phyloP scores from a whole-genome alignment of 1,284 basidiomycete species.

The Rhodofomes roseus region DNA sequence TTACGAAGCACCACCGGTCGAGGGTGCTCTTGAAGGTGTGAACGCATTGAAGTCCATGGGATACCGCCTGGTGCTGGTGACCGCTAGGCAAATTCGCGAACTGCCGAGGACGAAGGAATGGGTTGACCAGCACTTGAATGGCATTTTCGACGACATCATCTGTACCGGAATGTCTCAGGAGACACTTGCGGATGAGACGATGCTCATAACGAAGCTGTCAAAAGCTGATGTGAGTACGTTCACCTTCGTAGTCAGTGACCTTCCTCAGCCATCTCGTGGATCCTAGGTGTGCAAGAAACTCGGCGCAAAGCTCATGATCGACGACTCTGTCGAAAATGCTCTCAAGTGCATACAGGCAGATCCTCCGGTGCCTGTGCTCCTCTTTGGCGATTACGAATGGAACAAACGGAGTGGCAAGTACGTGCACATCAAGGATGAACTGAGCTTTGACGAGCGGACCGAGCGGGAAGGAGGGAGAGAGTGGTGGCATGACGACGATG shows the following conservation, averaged over 20 bases:
- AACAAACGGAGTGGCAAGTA: constrained; percentile 51
- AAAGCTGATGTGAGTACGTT: constrained; percentile 58
- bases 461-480: constrained; percentile 43
- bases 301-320: constrained; percentile 63
- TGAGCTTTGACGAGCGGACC: constrained; percentile 56
- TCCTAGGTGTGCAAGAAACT: constrained; percentile 60
- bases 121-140: constrained; percentile 65
- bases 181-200: constrained; percentile 40
- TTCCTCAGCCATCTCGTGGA: background rate
- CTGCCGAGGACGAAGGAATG: constrained; percentile 64
- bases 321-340: constrained; percentile 80
- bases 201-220: constrained; percentile 55
- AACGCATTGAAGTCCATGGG: constrained; percentile 57
- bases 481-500: constrained; percentile 56
- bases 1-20: constrained; percentile 50
- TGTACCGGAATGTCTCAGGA: constrained; percentile 76
- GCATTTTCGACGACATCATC: constrained; percentile 65
- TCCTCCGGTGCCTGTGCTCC: constrained; percentile 50
- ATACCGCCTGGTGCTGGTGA: constrained; percentile 70
- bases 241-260: background rate
- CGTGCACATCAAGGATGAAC: constrained; percentile 44
- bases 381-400: constrained; percentile 81
- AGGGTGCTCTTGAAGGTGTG: constrained; percentile 63
- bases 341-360: constrained; percentile 46
- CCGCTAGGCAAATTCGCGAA: constrained; percentile 59